Conservation (phyloP, 352 stramenopile species). For the Phytophthora melonis region DNA sequence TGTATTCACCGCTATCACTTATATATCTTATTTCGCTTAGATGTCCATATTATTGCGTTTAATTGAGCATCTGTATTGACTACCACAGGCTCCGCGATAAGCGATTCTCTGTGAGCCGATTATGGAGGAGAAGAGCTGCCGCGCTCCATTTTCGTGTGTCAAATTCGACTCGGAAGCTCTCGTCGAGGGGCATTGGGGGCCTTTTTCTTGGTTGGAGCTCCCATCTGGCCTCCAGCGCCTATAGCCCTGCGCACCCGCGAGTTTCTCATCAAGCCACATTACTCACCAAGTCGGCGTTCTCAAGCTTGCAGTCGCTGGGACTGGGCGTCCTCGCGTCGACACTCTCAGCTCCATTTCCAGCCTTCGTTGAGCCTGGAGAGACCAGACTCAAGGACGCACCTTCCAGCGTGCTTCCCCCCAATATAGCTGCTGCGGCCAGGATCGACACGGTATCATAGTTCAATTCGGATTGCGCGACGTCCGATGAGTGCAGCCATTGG, state of each 20-base stretch:
- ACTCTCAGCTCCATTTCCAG: constrained; percentile 20
- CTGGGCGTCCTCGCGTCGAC: not conserved
- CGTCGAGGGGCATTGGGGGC: no score
- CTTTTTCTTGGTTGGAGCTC: not conserved
- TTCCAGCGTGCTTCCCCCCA: not conserved
- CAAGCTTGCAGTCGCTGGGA: not conserved
- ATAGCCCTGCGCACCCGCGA: not conserved
- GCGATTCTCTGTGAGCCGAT: not conserved
- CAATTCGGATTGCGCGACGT: constrained; percentile 17
- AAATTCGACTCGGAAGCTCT: not conserved
- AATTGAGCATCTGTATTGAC: not conserved
- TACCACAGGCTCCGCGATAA: not conserved
- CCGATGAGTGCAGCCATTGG: constrained; percentile 26
- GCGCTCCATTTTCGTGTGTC: not conserved
- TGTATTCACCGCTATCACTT: not conserved
- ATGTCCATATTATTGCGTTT: not conserved
- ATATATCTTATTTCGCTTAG: no score
- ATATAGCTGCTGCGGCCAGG: constrained; percentile 2
- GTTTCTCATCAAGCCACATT: not conserved
- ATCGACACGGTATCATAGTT: not conserved
- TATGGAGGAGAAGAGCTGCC: not conserved
- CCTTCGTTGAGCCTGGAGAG: not conserved
- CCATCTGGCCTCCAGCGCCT: not conserved
- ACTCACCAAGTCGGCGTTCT: not conserved
- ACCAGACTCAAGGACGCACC: constrained; percentile 21